Percentiles rank a stretch among this genome's conserved stretches.
Evolutionary conservation across 371 early-diverging fungal species (phyloP).

Genomic region (Funneliformis caledonium): DNA sequence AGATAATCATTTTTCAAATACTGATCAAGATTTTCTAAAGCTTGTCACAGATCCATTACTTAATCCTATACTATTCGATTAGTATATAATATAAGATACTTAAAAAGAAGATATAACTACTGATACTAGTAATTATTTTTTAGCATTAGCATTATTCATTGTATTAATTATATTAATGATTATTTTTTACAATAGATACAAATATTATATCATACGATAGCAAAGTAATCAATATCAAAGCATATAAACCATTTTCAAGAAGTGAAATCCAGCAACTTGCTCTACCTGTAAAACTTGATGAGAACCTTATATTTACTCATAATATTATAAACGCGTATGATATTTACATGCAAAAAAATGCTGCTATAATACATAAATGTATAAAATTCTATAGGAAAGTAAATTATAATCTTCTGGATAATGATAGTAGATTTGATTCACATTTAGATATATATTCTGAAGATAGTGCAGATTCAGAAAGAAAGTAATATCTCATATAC

Average conservation of each 20-base stretch:
- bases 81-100: too few relatives aligned
- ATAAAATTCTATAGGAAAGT: conserved; percentile 1
- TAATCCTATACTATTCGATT: background rate
- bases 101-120: background rate
- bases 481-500: background rate
- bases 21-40: background rate
- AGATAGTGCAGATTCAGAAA: conserved; percentile 15
- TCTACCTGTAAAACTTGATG: background rate
- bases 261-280: background rate
- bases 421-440: background rate
- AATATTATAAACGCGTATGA: background rate
- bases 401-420: background rate
- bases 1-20: background rate
- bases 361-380: background rate
- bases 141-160: background rate
- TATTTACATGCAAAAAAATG: conserved; percentile 23
- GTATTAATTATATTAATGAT: background rate
- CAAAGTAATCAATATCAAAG: background rate
- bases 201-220: background rate
- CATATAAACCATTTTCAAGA: background rate
- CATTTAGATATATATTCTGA: background rate
- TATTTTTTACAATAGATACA: background rate
- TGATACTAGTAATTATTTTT: background rate
- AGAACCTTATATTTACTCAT: background rate
- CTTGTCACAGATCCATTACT: background rate